Conservation (phyloP, 129 eudicot genomes). For the Kitagawia praeruptora region DNA sequence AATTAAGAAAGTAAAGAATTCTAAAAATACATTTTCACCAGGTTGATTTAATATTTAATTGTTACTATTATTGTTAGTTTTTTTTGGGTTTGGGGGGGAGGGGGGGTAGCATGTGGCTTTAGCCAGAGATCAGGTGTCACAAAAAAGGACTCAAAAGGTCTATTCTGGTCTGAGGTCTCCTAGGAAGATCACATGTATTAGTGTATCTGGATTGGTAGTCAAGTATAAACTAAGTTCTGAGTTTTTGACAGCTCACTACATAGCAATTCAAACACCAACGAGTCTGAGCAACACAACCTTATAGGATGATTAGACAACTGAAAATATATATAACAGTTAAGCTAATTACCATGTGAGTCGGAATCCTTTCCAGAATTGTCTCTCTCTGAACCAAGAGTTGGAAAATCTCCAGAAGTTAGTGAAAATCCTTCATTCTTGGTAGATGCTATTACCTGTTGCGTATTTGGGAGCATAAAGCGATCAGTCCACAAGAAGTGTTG, state of each 20-base stretch:
- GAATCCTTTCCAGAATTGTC: conserved; percentile 34
- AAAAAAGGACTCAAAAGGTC: not conserved
- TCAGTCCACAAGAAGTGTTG: not conserved
- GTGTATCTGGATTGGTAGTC: no score
- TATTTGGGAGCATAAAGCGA: conserved; percentile 8
- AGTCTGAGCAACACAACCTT: not conserved
- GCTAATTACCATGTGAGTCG: conserved; percentile 54
- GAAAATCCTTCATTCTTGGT: conserved; percentile 65
- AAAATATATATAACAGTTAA: not conserved
- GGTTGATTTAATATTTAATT: not conserved
- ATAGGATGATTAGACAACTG: not conserved
- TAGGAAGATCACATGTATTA: not conserved
- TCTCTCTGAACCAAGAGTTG: conserved; percentile 79
- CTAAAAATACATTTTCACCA: not conserved
- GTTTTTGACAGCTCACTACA: no score
- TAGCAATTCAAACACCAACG: not conserved
- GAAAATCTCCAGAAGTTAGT: conserved; percentile 84
- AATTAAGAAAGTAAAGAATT: not conserved
- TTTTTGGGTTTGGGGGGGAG: not conserved
- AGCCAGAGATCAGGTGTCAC: not conserved
- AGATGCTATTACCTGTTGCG: conserved; percentile 37
- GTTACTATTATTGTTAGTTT: no score
- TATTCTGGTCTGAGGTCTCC: not conserved
- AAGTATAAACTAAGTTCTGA: not conserved
- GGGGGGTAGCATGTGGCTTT: not conserved